phyloP scores from a whole-genome alignment of 2,329 filamentous ascomycete genomes.

The Fonsecaea pedrosoi region DNA sequence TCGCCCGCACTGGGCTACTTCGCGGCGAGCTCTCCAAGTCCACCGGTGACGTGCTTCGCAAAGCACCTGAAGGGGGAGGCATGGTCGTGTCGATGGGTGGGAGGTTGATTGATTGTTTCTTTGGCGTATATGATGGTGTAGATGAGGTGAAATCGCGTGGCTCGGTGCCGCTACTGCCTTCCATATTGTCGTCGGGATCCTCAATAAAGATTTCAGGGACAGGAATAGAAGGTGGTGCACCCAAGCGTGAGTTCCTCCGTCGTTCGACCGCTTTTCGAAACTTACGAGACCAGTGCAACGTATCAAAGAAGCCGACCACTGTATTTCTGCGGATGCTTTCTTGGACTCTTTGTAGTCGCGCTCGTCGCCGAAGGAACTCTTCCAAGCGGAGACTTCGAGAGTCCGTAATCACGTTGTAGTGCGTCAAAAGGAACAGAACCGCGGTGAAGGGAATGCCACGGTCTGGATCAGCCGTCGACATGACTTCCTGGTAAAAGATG shows the following conservation, averaged over 20 bases:
- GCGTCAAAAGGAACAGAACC: constrained; percentile 92
- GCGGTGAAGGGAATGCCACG: constrained; percentile 89
- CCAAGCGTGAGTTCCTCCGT: constrained; percentile 78
- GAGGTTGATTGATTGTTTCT: constrained; percentile 29
- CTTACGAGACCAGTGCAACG: constrained; percentile 80
- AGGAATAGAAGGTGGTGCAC: constrained; percentile 75
- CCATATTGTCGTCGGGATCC: constrained; percentile 64
- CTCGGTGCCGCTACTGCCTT: constrained; percentile 30
- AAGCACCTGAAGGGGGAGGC: constrained; percentile 35
- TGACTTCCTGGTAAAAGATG: constrained; percentile 94
- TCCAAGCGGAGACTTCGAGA: constrained; percentile 94
- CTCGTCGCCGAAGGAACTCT: constrained; percentile 89
- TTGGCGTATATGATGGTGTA: constrained; percentile 31
- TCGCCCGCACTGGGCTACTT: constrained; percentile 36
- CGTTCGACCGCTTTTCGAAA: constrained; percentile 78
- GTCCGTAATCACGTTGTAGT: constrained; percentile 98
- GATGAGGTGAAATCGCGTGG: constrained; percentile 40
- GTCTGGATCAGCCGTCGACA: constrained; percentile 89
- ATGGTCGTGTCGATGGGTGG: constrained; percentile 40
- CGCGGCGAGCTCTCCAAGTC: constrained; percentile 37
- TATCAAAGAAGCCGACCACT: constrained; percentile 95
- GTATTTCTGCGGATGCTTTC: constrained; percentile 90
- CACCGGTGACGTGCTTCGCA: constrained; percentile 36
- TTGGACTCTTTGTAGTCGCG: constrained; percentile 89
- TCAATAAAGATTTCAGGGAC: constrained; percentile 92